Evolutionary conservation across 2,329 filamentous ascomycete species (phyloP).

Genomic region (Aspergillus udagawae): DNA sequence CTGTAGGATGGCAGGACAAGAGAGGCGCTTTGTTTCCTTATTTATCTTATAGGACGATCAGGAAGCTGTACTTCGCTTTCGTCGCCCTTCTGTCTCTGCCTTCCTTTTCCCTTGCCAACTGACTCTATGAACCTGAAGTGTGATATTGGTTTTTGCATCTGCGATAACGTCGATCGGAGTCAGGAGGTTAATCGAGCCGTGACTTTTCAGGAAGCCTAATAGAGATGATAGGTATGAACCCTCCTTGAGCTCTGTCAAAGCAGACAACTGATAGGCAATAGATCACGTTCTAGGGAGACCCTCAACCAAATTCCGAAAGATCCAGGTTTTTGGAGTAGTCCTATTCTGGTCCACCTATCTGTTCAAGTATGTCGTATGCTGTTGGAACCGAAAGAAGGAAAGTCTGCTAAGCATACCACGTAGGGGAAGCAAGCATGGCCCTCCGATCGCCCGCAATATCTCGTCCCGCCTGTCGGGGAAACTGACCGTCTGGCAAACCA

Average conservation of each 20-base stretch:
- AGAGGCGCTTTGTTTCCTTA: background rate
- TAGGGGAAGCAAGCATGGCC: slow-evolving; percentile 83
- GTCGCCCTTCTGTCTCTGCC: background rate
- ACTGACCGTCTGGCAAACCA: slow-evolving; percentile 84
- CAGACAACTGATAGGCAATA: slow-evolving; percentile 23
- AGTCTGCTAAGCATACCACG: background rate
- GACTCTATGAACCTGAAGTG: background rate
- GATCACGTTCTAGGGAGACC: slow-evolving; percentile 91
- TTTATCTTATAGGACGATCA: background rate
- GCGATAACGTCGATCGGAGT: background rate
- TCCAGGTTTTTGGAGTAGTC: slow-evolving; percentile 87
- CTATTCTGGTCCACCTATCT: slow-evolving; percentile 89
- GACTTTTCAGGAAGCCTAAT: background rate
- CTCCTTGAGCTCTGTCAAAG: background rate
- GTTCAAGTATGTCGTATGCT: slow-evolving; percentile 54
- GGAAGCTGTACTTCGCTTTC: background rate
- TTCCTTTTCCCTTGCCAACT: background rate
- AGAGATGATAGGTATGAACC: slow-evolving; percentile 30
- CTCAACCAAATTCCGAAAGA: slow-evolving; percentile 83
- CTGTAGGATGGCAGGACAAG: background rate
- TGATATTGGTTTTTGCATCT: background rate
- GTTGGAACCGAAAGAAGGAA: background rate
- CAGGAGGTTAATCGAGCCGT: background rate
- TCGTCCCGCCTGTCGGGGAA: slow-evolving; percentile 67
- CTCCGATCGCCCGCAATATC: slow-evolving; percentile 46